Conservation (phyloP, 306 rosid species). For the Phaseolus lunatus region DNA sequence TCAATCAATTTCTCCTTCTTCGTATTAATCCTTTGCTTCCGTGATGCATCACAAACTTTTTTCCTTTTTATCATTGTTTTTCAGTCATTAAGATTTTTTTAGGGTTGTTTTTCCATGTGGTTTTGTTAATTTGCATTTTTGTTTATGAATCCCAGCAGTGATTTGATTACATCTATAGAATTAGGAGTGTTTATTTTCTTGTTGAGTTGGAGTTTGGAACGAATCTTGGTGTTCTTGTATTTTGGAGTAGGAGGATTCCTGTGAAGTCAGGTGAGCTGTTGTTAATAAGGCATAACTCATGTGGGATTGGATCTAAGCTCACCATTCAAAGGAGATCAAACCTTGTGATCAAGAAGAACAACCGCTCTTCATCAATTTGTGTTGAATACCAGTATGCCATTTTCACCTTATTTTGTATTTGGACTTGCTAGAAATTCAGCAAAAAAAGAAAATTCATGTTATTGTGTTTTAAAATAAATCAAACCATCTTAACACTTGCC, state of each 20-base stretch:
- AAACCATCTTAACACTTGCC: background rate
- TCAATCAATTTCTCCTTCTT: conserved; percentile 13
- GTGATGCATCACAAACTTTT: too few relatives aligned
- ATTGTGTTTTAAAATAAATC: background rate
- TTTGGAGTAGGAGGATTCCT: conserved; percentile 60
- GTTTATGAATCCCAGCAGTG: background rate
- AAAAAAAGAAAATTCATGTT: background rate
- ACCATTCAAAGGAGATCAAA: conserved; percentile 56
- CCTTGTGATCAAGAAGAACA: conserved; percentile 47
- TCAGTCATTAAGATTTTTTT: conserved; percentile 7
- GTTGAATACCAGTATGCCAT: conserved; percentile 71
- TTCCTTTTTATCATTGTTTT: background rate
- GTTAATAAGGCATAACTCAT: conserved; percentile 50
- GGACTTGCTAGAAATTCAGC: too few relatives aligned
- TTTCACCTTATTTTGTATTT: conserved; percentile 19
- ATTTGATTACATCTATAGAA: background rate
- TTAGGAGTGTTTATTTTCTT: background rate
- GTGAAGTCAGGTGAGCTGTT: conserved; percentile 60
- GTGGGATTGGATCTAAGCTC: conserved; percentile 60
- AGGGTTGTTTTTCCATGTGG: background rate
- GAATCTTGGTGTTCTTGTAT: background rate
- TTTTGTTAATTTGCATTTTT: conserved; percentile 1
- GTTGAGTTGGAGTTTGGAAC: conserved; percentile 6
- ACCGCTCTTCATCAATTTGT: conserved; percentile 57
- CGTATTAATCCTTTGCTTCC: too few relatives aligned